Conservation (phyloP, 108 stramenopile genomes). For the Nitzschia putrida region DNA sequence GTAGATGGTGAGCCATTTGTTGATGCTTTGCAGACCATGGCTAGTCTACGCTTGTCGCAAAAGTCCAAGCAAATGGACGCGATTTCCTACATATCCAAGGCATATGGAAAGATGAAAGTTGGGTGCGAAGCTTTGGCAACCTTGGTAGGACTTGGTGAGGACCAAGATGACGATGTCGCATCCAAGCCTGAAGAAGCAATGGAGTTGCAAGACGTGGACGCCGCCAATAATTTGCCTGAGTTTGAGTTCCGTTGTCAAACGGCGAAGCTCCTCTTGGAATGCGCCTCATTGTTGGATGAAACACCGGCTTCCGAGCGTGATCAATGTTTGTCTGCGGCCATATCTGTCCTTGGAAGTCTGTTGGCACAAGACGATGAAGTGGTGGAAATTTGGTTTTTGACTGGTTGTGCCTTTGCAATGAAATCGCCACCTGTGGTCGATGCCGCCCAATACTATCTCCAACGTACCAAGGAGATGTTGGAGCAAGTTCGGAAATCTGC, state of each 20-base stretch:
- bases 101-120: slow-evolving; percentile 69
- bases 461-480: slow-evolving; percentile 75
- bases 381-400: slow-evolving; percentile 81
- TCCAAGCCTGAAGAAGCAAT: slow-evolving; percentile 22
- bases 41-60: slow-evolving; percentile 81
- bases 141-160: slow-evolving; percentile 67
- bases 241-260: slow-evolving; percentile 85
- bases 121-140: slow-evolving; percentile 78
- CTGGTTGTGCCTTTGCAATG: slow-evolving; percentile 78
- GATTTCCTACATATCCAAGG: slow-evolving; percentile 57
- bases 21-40: slow-evolving; percentile 86
- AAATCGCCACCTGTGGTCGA: slow-evolving; percentile 52
- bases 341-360: slow-evolving; percentile 80
- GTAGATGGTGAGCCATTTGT: slow-evolving; percentile 51
- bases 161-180: slow-evolving; percentile 11
- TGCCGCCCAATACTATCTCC: slow-evolving; percentile 62
- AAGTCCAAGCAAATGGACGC: slow-evolving; percentile 71
- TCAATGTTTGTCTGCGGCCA: slow-evolving; percentile 65
- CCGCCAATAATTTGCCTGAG: slow-evolving; percentile 60
- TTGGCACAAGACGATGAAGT: slow-evolving; percentile 89
- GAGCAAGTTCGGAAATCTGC: slow-evolving; percentile 57
- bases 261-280: slow-evolving; percentile 84
- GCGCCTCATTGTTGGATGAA: slow-evolving; percentile 48
- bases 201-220: slow-evolving; percentile 57
- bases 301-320: slow-evolving; percentile 23